A percentile compares a stretch with the other conserved stretches of the same genome.
These are phyloP conservation scores for Aspergillus vadensis DNA, from an alignment of 2,329 filamentous ascomycete genomes.

Conservation along the genomic window DNA sequence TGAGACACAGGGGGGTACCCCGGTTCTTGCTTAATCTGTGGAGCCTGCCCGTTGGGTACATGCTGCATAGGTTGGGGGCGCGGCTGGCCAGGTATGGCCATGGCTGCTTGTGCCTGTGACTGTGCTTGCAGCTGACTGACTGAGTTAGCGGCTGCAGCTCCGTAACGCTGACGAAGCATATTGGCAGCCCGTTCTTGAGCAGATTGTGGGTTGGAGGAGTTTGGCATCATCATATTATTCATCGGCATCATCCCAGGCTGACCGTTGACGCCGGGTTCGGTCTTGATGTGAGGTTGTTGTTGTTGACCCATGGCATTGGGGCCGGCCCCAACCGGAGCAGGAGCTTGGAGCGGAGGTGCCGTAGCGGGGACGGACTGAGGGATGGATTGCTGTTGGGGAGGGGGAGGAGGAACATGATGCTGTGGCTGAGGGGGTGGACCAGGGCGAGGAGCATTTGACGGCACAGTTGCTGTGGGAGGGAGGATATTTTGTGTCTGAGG, in stretches of 20 bases:
- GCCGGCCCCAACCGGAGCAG: slow-evolving; percentile 20
- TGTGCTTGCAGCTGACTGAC: slow-evolving; percentile 49
- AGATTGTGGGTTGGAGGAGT: slow-evolving; percentile 45
- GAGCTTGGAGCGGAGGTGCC: slow-evolving; percentile 28
- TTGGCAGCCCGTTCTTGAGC: slow-evolving; percentile 58
- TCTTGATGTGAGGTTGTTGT: slow-evolving; percentile 52
- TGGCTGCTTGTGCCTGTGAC: slow-evolving; percentile 32
- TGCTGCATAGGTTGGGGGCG: slow-evolving; percentile 33
- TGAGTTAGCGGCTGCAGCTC: slow-evolving; percentile 45
- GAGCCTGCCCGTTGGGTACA: slow-evolving; percentile 43
- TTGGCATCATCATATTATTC: slow-evolving; percentile 35
- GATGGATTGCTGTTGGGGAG: slow-evolving; percentile 39
- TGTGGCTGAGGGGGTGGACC: slow-evolving; percentile 32
- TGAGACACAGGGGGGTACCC: slow-evolving; percentile 41
- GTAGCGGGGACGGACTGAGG: slow-evolving; percentile 36
- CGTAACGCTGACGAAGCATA: slow-evolving; percentile 53
- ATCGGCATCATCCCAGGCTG: slow-evolving; percentile 36
- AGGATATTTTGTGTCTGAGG: slow-evolving; percentile 46
- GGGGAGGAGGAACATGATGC: slow-evolving; percentile 43
- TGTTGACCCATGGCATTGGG: slow-evolving; percentile 34
- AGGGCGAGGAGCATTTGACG: slow-evolving; percentile 47
- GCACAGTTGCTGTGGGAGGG: slow-evolving; percentile 42
- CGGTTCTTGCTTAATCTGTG: slow-evolving; percentile 45
- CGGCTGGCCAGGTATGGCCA: slow-evolving; percentile 40
- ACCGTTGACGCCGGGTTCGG: slow-evolving; percentile 51